A percentile compares a stretch with the other conserved stretches of the same genome.
phyloP scores from a whole-genome alignment of 2,329 filamentous ascomycete species.

The Cordyceps militaris region DNA sequence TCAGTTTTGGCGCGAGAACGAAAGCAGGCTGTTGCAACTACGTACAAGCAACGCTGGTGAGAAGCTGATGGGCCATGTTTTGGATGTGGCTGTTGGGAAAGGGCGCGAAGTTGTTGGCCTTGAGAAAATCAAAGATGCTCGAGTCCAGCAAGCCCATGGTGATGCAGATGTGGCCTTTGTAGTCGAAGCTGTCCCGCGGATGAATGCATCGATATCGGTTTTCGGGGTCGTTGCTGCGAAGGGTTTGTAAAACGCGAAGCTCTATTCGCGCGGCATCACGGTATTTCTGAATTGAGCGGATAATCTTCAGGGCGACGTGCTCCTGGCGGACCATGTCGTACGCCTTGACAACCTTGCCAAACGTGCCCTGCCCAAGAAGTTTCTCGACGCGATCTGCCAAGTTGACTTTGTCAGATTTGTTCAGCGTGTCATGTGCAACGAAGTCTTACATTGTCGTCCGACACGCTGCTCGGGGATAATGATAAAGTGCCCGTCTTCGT shows the following conservation, averaged over 20 bases:
- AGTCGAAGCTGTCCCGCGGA: slow-evolving; percentile 12
- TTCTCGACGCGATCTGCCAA: slow-evolving; percentile 9
- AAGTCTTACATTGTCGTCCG: slow-evolving; percentile 7
- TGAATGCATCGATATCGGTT: slow-evolving; percentile 12
- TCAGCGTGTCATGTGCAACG: too few relatives aligned
- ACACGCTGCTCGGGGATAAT: slow-evolving; percentile 62
- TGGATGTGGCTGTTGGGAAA: slow-evolving; percentile 13
- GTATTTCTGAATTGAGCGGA: slow-evolving; percentile 13
- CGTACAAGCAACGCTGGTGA: slow-evolving; percentile 15
- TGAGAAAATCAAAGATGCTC: slow-evolving; percentile 13
- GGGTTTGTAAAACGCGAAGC: slow-evolving; percentile 8
- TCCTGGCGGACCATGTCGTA: slow-evolving; percentile 9
- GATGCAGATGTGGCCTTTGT: slow-evolving; percentile 13
- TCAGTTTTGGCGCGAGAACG: slow-evolving; percentile 16
- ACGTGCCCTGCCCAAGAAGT: slow-evolving; percentile 12
- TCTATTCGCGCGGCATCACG: slow-evolving; percentile 11
- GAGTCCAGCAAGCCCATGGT: slow-evolving; percentile 11
- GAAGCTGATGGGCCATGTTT: slow-evolving; percentile 11
- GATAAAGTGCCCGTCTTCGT: slow-evolving; percentile 88
- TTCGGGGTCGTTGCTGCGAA: slow-evolving; percentile 6
- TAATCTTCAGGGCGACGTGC: slow-evolving; percentile 12
- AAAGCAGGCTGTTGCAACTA: background rate
- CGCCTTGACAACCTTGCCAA: slow-evolving; percentile 11
- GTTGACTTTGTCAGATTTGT: background rate
- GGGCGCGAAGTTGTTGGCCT: slow-evolving; percentile 10